Evolutionary conservation across 176 grass and related monocot genomes (phyloP), one percentile per base, ranked within the genome.

Genomic region (Oryza nivara): DNA sequence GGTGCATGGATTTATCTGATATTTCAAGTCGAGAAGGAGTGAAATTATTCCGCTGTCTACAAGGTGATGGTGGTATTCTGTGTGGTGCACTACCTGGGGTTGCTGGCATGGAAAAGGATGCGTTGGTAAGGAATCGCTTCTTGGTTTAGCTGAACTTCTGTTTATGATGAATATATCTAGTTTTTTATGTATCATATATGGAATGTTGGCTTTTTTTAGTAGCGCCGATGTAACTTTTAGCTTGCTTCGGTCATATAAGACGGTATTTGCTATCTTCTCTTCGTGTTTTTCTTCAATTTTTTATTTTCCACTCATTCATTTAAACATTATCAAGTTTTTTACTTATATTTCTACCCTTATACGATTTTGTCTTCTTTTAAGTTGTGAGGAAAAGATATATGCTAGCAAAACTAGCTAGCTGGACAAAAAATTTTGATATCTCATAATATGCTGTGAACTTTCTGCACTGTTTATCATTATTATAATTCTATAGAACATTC

Each of bases 21-120:
- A 81, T 94, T 80, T 96, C 88, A 61, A 92, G 86, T 80, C 90
- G 89, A 75, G 96, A 99, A 88, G 96, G 93, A 52, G 83, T 96
- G 71, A 99, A 99, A 80, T 86, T 96, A 71, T 92, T 96, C 85
- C 93, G 96, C 80, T 93, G 92, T 64, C 90, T 96, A 78, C 91
- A 96, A 80, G 96, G 96, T 38, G 96, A 96, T 85, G 96, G 96
- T 23, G 96, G 96, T 79, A 83, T 94, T 35, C 84, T 99, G 36
- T 99, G 93, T 76, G 96, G 96, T 72, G 89, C 96, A 44, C 56
- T 95, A 67, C 92, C 88, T 79, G 96, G 96, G 64, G 91, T 99
- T 87, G 65, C 84, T 84, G 93, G 93, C 75, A 99, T 99, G 88
- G 93, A 99, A 79, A 89, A 94, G 58, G 96, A 99, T 89, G 91